Evolutionary conservation across 495 filamentous ascomycete species (phyloP), one percentile per base, ranked within the genome.

Genomic region (Delitschia confertaspora): DNA sequence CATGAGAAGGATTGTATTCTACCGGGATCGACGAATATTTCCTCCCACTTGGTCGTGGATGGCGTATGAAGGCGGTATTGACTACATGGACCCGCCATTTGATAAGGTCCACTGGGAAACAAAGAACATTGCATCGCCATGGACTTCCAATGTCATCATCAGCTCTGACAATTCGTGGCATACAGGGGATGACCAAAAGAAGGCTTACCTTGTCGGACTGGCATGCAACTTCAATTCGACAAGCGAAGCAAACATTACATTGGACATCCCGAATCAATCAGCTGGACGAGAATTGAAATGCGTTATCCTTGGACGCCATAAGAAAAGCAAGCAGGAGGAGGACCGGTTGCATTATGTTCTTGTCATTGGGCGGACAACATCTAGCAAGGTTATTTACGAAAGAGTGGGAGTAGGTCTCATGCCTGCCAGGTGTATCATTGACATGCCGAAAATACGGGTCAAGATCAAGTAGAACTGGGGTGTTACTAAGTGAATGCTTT

Each of bases 11-110:
- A 37, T 43, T 19, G n/a, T n/a, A n/a, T n/a, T n/a, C n/a, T n/a
- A n/a, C n/a, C n/a, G n/a, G n/a, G 14, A 9, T 20, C 6, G 11
- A 13, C 9, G 16, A 31, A 7, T 38, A 5, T n/a, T n/a, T n/a
- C n/a, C n/a, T n/a, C 48, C 48, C 22, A 33, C 43, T 3, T 55
- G 51, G 51, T 55, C 51, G 3, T 55, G 51, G 51, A 55, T 51
- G 47, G 50, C 50, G 6, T 49, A 49, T 26, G 21, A 32, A 6
- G 50, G 50, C 17, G 50, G 33, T 2, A 53, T 53, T 13, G 17
- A 44, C 4, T 53, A 49, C 25, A 42, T 49, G 32, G 26, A 39
- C 23, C 31, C 25, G 3, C 38, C 38, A 2, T 36, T 29, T n/a
- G 47, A 26, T 4, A 16, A 22, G 18, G 34, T 47, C 8, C 18